phyloP scores from a whole-genome alignment of 2,329 filamentous ascomycete genomes.

The Penicillium glabrum region DNA sequence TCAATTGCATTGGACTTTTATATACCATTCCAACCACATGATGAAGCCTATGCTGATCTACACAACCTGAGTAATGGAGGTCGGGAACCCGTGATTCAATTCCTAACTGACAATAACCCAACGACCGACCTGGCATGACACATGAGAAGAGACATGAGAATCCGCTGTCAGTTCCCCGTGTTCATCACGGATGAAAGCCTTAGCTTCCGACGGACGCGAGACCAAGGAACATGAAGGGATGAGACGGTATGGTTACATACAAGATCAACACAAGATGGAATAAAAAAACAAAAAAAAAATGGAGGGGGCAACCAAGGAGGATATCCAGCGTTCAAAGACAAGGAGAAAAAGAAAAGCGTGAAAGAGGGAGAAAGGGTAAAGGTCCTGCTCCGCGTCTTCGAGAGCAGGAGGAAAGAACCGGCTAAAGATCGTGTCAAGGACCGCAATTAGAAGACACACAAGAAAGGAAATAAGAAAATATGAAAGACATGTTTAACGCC shows the following conservation, averaged over 20 bases:
- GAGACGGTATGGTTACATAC: slow-evolving; percentile 35
- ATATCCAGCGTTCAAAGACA: slow-evolving; percentile 38
- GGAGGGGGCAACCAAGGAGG: slow-evolving; percentile 32
- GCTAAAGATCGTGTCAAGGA: slow-evolving; percentile 32
- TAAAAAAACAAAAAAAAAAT: slow-evolving; percentile 16
- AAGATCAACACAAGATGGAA: slow-evolving; percentile 26
- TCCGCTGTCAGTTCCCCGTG: slow-evolving; percentile 30
- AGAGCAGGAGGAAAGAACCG: slow-evolving; percentile 25
- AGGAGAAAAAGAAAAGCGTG: slow-evolving; percentile 24
- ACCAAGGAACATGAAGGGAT: slow-evolving; percentile 28
- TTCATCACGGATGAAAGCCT: slow-evolving; percentile 24
- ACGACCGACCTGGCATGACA: slow-evolving; percentile 38
- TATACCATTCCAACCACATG: too few relatives aligned
- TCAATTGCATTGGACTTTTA: background rate
- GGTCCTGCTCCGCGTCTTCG: slow-evolving; percentile 23
- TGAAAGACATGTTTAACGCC: slow-evolving; percentile 25
- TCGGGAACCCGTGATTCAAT: slow-evolving; percentile 26
- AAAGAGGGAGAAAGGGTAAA: slow-evolving; percentile 19
- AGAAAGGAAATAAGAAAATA: slow-evolving; percentile 25
- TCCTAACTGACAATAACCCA: slow-evolving; percentile 32
- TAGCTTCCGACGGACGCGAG: slow-evolving; percentile 27
- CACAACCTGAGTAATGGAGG: slow-evolving; percentile 4
- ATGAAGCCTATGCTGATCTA: background rate
- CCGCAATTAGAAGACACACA: slow-evolving; percentile 30
- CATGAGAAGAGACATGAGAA: slow-evolving; percentile 38